Base-by-base conservation (phyloP, 768 basidiomycete genomes). In the Boletales sp. region DNA sequence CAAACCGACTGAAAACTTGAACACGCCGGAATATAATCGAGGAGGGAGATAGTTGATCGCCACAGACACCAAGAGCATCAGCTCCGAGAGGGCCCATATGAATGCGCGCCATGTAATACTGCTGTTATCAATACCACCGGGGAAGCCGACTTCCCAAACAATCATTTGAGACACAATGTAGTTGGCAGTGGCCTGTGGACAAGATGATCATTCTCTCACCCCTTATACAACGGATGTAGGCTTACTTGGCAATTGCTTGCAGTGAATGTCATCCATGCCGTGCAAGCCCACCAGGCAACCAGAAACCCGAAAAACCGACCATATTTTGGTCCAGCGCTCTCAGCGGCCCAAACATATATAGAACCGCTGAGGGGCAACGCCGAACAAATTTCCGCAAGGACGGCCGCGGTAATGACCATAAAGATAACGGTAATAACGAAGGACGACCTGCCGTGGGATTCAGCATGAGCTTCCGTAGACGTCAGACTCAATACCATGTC, bases 231-330 rank as follows among this genome's bases (percentile, higher is more conserved):
- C 27, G 21, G 39, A 42, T 41, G 1, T 15, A 11, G 14, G 27
- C 78, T 32, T 40, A 86, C 92, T 73, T 93, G 90, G 51, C 88
- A 91, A 62, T 91, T 94, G 24, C 87, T 82, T 9, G 93, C 93
- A 36, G 83, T 77, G 58, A 94, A 95, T 0, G 93, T 94, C 81
- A 92, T 92, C 93, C 93, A 95, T n/a, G 92, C 93, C 1, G 91
- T 93, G 50, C 84, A 86, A 13, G 89, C 76, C 92, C 92, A 95
- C 87, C 89, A 95, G 29, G 92, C 92, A 14, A 94, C 92, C 48
- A 91, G 67, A 70, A 94, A 92, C 1, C 90, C 92, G 55, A 91
- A 81, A 68, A 94, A 87, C 32, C 93, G 78, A 3, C 84, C 90
- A 59, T 90, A 84, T 57, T 89, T 90, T 6, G 84, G 84, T 2